These are phyloP conservation scores for Stentor coeruleus DNA, from an alignment of 73 alveolate genomes.

Conservation along the genomic window DNA sequence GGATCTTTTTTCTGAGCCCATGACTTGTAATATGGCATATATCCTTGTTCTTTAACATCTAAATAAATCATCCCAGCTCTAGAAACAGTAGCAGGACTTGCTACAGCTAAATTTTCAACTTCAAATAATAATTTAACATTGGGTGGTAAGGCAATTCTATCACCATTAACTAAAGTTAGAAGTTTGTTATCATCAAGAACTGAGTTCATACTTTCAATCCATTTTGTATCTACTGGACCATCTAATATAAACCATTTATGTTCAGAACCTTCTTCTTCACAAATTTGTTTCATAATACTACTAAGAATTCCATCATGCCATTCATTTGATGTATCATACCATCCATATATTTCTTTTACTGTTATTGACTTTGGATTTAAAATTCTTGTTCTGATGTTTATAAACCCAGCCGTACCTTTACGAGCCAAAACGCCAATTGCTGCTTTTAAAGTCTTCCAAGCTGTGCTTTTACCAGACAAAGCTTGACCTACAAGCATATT, in stretches of 20 bases:
- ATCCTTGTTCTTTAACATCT: slow-evolving; percentile 89
- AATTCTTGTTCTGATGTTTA: slow-evolving; percentile 71
- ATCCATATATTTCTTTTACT: slow-evolving; percentile 92
- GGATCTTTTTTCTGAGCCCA: slow-evolving; percentile 81
- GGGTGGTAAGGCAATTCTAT: slow-evolving; percentile 94
- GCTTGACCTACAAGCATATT: slow-evolving; percentile 99
- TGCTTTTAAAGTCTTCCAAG: slow-evolving; percentile 91
- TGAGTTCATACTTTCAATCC: slow-evolving; percentile 99
- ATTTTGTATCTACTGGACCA: slow-evolving; percentile 99
- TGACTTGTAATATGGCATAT: slow-evolving; percentile 78
- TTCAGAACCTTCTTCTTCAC: slow-evolving; percentile 88
- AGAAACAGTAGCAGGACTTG: slow-evolving; percentile 99
- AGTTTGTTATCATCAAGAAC: slow-evolving; percentile 63
- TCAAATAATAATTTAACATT: slow-evolving; percentile 85
- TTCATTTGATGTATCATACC: slow-evolving; percentile 77
- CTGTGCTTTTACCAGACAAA: slow-evolving; percentile 97
- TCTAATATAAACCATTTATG: slow-evolving; percentile 98
- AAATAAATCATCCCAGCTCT: slow-evolving; percentile 99
- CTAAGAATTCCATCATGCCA: slow-evolving; percentile 99
- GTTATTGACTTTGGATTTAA: slow-evolving; percentile 95
- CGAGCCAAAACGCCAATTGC: slow-evolving; percentile 58
- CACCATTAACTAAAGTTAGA: slow-evolving; percentile 95
- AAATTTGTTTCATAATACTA: slow-evolving; percentile 86
- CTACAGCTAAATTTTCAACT: slow-evolving; percentile 96
- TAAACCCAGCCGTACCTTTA: slow-evolving; percentile 34